Evolutionary conservation across 116 monocot genomes (phyloP).

Genomic region (Phalaenopsis hybrid): DNA sequence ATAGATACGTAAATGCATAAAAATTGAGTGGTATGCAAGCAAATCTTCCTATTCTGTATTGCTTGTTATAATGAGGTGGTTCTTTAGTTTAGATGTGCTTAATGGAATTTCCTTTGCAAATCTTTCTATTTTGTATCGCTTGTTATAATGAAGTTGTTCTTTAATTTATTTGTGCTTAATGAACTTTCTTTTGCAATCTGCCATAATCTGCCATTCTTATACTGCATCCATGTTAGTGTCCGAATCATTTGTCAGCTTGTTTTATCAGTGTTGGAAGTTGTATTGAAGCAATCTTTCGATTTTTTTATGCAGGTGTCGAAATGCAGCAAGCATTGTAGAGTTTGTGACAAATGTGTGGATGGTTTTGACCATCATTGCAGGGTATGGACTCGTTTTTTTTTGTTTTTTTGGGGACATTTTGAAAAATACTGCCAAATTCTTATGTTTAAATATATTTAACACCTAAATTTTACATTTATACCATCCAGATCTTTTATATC

Average conservation of each 20-base stretch:
- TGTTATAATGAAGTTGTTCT: not conserved
- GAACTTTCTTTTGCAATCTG: not conserved
- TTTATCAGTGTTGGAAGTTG: not conserved
- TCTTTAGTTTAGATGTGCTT: not conserved
- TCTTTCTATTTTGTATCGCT: no score
- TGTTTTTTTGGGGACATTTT: no score
- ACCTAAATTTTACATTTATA: no score
- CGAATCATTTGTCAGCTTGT: not conserved
- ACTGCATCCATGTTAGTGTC: not conserved
- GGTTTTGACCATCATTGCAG: slow-evolving; percentile 90
- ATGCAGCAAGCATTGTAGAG: slow-evolving; percentile 83
- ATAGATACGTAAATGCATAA: no score
- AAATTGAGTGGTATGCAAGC: no score
- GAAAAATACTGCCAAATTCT: no score
- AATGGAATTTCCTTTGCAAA: not conserved
- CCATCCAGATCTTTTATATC: no score
- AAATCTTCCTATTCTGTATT: no score
- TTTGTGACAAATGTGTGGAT: slow-evolving; percentile 88
- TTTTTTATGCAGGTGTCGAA: slow-evolving; percentile 49
- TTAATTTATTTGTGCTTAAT: not conserved
- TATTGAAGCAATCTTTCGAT: not conserved
- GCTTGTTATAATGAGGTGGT: not conserved
- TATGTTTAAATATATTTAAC: no score
- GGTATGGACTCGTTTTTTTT: slow-evolving; percentile 22
- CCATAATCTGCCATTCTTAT: not conserved